A percentile compares a stretch with the other conserved stretches of the same genome.
Evolutionary conservation across 495 filamentous ascomycete species (phyloP).

Genomic region (Penicillium subrubescens): DNA sequence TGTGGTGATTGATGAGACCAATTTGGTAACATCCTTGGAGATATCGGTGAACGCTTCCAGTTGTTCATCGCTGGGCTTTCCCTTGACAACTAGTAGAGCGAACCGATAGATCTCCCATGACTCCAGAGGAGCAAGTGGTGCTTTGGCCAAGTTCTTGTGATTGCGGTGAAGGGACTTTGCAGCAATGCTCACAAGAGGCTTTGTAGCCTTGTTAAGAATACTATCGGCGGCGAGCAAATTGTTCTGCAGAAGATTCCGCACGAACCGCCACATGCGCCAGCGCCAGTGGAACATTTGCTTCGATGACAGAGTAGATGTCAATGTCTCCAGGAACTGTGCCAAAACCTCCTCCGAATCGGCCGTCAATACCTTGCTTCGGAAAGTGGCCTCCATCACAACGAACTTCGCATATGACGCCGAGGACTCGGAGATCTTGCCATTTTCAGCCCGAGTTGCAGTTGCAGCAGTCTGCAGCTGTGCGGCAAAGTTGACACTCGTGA

Average conservation of each 20-base stretch:
- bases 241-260: constrained; percentile 39
- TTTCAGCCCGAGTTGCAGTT: constrained; percentile 27
- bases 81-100: constrained; percentile 31
- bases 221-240: constrained; percentile 26
- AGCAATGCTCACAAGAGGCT: constrained; percentile 27
- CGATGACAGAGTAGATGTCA: constrained; percentile 36
- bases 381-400: constrained; percentile 42
- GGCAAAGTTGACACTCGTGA: constrained; percentile 33
- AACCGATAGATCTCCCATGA: constrained; percentile 48
- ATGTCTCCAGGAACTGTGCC: constrained; percentile 28
- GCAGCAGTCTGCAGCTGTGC: constrained; percentile 39
- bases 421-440: constrained; percentile 34
- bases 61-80: constrained; percentile 21
- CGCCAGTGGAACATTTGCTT: constrained; percentile 45
- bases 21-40: constrained; percentile 31
- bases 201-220: constrained; percentile 20
- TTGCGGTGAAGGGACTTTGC: constrained; percentile 37
- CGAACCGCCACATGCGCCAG: constrained; percentile 50
- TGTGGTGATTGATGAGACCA: constrained; percentile 32
- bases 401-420: constrained; percentile 41
- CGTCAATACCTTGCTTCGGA: constrained; percentile 29
- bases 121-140: constrained; percentile 34
- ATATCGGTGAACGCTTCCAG: constrained; percentile 27
- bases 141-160: constrained; percentile 33
- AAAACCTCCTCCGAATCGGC: constrained; percentile 31